phyloP scores from a whole-genome alignment of 768 basidiomycete species.

The Hydnum rufescens region DNA sequence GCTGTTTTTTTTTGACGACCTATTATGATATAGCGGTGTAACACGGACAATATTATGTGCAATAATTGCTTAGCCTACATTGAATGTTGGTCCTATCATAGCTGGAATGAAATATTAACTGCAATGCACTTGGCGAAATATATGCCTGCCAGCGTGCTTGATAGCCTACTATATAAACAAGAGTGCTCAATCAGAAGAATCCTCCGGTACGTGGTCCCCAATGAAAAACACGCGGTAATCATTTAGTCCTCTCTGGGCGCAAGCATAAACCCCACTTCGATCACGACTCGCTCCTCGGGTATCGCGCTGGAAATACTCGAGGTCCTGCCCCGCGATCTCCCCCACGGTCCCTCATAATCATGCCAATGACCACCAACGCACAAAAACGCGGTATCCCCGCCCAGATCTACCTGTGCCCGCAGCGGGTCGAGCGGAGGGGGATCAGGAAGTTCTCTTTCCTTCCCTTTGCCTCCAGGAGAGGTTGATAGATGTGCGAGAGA shows the following conservation, averaged over 20 bases:
- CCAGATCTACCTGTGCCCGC: not conserved
- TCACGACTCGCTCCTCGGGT: not conserved
- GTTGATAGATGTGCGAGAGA: not conserved
- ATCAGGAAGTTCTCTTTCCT: constrained; percentile 28
- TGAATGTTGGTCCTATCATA: too few relatives aligned
- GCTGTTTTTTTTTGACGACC: too few relatives aligned
- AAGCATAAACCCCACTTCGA: constrained; percentile 1
- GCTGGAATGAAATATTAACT: too few relatives aligned
- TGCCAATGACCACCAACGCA: constrained; percentile 33
- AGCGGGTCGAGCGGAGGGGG: constrained; percentile 18
- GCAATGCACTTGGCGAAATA: too few relatives aligned
- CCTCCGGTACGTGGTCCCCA: constrained; percentile 2
- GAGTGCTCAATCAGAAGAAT: too few relatives aligned
- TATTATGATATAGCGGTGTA: too few relatives aligned
- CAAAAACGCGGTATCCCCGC: constrained; percentile 33
- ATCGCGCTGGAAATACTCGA: not conserved
- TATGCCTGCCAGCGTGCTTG: too few relatives aligned
- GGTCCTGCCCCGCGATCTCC: not conserved
- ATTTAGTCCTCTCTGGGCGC: not conserved
- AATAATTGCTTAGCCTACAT: too few relatives aligned
- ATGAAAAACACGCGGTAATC: constrained; percentile 1
- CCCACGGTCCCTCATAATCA: constrained; percentile 4
- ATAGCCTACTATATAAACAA: too few relatives aligned
- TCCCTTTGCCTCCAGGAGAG: constrained; percentile 23
- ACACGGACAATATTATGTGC: too few relatives aligned